phyloP scores from a whole-genome alignment of 306 rosid genomes.

The Rubus parviflorus region DNA sequence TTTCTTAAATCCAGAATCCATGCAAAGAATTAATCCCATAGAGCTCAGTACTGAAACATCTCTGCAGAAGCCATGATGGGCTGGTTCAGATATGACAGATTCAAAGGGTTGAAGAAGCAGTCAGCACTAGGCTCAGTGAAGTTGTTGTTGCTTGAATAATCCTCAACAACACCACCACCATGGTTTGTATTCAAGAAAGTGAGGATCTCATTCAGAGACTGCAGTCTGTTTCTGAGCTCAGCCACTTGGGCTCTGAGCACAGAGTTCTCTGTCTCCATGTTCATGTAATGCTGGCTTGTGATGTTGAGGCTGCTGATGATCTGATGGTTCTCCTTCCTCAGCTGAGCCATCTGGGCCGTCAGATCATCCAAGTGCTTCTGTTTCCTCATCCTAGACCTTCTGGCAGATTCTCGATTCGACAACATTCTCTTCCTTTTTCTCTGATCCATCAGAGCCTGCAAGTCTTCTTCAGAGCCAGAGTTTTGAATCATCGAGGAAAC shows the following conservation, averaged over 20 bases:
- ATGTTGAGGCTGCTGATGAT: constrained; percentile 52
- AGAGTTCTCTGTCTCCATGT: constrained; percentile 74
- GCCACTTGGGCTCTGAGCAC: constrained; percentile 71
- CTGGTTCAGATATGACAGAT: constrained; percentile 52
- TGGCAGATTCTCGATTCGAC: constrained; percentile 90
- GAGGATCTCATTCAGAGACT: constrained; percentile 66
- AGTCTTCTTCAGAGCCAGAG: constrained; percentile 73
- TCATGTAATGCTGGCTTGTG: constrained; percentile 59
- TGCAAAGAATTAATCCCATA: constrained; percentile 3
- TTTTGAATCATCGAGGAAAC: constrained; percentile 54
- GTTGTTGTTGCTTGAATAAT: constrained; percentile 9
- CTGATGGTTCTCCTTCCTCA: constrained; percentile 71
- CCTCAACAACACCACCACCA: constrained; percentile 32
- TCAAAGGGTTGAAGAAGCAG: constrained; percentile 47
- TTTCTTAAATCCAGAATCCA: constrained; percentile 1
- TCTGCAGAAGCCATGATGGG: constrained; percentile 69
- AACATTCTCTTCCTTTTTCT: constrained; percentile 93
- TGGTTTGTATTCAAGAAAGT: constrained; percentile 36
- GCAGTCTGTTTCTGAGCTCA: constrained; percentile 62
- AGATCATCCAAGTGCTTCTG: constrained; percentile 93
- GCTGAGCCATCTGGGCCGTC: constrained; percentile 53
- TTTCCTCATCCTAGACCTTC: constrained; percentile 87
- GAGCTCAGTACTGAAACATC: constrained; percentile 43
- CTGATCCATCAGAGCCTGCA: constrained; percentile 62
- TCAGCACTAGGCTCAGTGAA: constrained; percentile 39